A percentile compares a stretch with the other conserved stretches of the same genome.
phyloP scores from a whole-genome alignment of 2,329 filamentous ascomycete genomes.

The Pseudogymnoascus sp. region DNA sequence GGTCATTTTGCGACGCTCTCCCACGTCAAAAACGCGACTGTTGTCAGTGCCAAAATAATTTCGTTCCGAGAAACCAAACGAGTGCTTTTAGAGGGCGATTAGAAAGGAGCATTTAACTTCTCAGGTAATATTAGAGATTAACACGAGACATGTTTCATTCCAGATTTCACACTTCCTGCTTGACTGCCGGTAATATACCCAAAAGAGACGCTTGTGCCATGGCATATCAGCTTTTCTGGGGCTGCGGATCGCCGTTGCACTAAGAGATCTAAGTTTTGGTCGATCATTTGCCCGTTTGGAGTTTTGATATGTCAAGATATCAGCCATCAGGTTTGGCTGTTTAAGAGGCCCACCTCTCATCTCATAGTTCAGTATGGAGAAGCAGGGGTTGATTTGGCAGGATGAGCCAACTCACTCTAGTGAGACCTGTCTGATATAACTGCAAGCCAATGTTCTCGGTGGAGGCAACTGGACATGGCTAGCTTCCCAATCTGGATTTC shows the following conservation, averaged over 20 bases:
- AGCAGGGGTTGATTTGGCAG: neutral
- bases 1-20: neutral
- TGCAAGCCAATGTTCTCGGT: neutral
- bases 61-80: neutral
- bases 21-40: neutral
- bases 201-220: neutral
- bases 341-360: neutral
- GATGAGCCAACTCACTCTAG: neutral
- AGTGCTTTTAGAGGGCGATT: neutral
- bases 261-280: neutral
- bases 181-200: neutral
- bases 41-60: neutral
- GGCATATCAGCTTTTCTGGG: neutral
- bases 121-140: neutral
- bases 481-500: neutral
- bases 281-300: neutral
- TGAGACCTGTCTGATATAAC: neutral
- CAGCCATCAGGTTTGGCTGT: neutral
- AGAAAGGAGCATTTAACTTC: neutral
- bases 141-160: neutral
- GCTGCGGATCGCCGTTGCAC: neutral
- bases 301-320: neutral
- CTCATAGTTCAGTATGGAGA: neutral
- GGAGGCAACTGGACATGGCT: neutral
- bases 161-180: neutral